These are phyloP conservation scores for Periglandula ipomoeae DNA, from an alignment of 2,329 filamentous ascomycete genomes.

Conservation along the genomic window DNA sequence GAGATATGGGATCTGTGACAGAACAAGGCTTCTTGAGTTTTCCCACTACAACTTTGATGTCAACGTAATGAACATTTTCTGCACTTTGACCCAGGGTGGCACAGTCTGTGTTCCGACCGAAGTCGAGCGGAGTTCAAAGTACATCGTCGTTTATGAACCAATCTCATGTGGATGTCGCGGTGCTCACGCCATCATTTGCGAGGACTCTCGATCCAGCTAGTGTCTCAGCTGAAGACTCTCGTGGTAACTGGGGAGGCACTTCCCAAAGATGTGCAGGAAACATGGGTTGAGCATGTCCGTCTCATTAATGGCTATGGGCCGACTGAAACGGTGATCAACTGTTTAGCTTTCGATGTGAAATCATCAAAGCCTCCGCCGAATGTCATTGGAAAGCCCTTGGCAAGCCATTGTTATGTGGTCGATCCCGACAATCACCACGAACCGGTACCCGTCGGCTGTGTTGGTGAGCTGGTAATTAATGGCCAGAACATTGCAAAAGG, in stretches of 20 bases:
- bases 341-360: neutral
- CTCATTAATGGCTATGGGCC: constrained; percentile 1
- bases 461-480: neutral
- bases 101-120: constrained; percentile 7
- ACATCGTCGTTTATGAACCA: neutral
- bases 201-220: no score
- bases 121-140: constrained; percentile 4
- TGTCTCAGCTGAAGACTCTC: no score
- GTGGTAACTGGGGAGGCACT: no score
- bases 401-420: neutral
- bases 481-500: neutral
- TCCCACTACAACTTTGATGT: constrained; percentile 4
- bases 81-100: constrained; percentile 4
- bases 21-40: constrained; percentile 3
- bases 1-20: neutral
- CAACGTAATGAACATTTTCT: constrained; percentile 1
- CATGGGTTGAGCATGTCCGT: neutral
- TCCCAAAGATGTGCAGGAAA: neutral
- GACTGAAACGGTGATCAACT: neutral
- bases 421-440: neutral
- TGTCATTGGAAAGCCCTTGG: neutral
- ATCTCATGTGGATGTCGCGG: neutral
- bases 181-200: neutral
- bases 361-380: neutral
- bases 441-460: neutral